A percentile compares a stretch with the other conserved stretches of the same genome.
These are phyloP conservation scores for Sarcomyxa edulis DNA, from an alignment of 768 basidiomycete genomes.

Conservation along the genomic window DNA sequence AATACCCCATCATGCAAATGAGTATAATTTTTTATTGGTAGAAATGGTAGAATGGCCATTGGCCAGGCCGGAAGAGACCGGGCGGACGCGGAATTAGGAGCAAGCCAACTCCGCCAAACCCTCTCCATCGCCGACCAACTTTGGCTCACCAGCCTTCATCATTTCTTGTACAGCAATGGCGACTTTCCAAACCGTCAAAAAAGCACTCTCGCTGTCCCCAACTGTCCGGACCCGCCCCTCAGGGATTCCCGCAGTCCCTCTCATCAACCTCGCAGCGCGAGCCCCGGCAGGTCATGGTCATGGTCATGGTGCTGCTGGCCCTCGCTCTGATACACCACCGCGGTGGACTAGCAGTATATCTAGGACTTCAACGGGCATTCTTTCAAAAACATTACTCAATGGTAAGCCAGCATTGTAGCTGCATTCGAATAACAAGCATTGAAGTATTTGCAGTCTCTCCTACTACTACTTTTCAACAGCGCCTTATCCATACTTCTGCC, in stretches of 20 bases:
- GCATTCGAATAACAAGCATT: constrained; percentile 5
- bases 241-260: constrained; percentile 74
- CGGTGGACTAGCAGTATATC: constrained; percentile 59
- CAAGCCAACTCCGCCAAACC: constrained; percentile 15
- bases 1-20: not conserved
- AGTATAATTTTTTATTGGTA: constrained; percentile 6
- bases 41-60: too few species aligned
- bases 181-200: constrained; percentile 71
- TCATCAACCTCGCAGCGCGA: constrained; percentile 68
- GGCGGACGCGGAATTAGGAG: constrained; percentile 23
- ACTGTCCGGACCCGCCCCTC: constrained; percentile 74
- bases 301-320: constrained; percentile 49
- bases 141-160: too few species aligned
- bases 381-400: constrained; percentile 58
- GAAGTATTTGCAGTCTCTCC: too few species aligned
- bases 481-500: constrained; percentile 75
- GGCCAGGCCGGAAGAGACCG: constrained; percentile 39
- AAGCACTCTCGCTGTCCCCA: constrained; percentile 75
- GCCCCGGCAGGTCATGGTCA: constrained; percentile 55
- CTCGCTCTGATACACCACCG: constrained; percentile 60
- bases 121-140: constrained; percentile 16
- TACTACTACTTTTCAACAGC: constrained; percentile 55
- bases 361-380: constrained; percentile 46
- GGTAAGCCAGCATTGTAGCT: too few species aligned
- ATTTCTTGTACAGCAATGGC: constrained; percentile 50